Percentiles rank a stretch among this genome's conserved stretches.
Conservation (phyloP, 345 rosid species). For the Lepidium sativum region DNA sequence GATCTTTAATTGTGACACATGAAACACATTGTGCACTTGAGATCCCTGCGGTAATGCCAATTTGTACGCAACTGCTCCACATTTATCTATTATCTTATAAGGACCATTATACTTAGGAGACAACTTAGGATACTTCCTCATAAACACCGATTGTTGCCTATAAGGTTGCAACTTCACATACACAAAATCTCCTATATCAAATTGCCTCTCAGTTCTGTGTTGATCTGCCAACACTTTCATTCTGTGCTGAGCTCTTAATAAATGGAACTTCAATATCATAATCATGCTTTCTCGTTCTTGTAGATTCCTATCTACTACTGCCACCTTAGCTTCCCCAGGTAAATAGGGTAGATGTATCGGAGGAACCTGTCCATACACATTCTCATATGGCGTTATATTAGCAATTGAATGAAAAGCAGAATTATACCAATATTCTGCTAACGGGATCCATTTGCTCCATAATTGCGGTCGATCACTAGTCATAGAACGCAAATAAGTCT, state of each 20-base stretch:
- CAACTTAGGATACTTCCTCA: fast-evolving
- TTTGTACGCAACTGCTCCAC: too few species aligned
- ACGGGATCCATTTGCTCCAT: not conserved
- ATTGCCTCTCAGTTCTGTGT: not conserved
- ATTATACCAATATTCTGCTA: not conserved
- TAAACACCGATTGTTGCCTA: not conserved
- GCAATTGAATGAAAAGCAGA: not conserved
- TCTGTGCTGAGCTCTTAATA: not conserved
- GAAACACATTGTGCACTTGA: too few species aligned
- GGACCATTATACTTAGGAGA: not conserved
- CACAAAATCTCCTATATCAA: not conserved
- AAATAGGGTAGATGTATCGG: not conserved
- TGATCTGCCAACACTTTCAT: not conserved
- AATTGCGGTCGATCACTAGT: not conserved
- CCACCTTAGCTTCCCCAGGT: not conserved
- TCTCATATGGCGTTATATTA: fast-evolving
- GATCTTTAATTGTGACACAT: too few species aligned
- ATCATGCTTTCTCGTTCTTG: not conserved
- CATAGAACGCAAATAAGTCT: not conserved
- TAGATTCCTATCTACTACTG: not conserved
- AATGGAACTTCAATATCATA: not conserved
- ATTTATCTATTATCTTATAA: too few species aligned
- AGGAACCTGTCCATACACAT: not conserved
- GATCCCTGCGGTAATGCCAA: too few species aligned
- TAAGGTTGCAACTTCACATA: not conserved